Conservation (phyloP, 2,329 filamentous ascomycete species). For the Zymoseptoria tritici region DNA sequence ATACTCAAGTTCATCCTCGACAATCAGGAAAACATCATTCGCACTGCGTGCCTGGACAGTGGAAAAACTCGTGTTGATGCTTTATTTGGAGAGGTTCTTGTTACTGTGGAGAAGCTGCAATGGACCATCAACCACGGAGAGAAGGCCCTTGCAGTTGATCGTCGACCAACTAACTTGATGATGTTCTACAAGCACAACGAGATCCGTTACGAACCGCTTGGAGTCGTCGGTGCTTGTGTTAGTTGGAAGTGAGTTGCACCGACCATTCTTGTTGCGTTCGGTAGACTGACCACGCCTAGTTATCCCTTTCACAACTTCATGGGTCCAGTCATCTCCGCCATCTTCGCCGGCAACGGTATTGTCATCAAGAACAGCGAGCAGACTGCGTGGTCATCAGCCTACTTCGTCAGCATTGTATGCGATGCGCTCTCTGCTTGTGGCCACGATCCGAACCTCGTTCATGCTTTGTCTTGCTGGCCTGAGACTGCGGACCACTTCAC, state of each 20-base stretch:
- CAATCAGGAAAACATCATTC: conserved; percentile 80
- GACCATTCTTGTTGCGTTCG: not conserved
- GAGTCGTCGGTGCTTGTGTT: conserved; percentile 84
- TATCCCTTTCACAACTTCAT: conserved; percentile 80
- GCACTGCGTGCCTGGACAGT: conserved; percentile 79
- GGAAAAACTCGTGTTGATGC: conserved; percentile 96
- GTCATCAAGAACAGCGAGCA: conserved; percentile 92
- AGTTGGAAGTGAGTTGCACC: conserved; percentile 75
- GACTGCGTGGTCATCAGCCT: conserved; percentile 83
- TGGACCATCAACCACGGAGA: conserved; percentile 94
- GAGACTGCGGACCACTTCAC: conserved; percentile 73
- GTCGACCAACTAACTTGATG: conserved; percentile 77
- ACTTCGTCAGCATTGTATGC: conserved; percentile 72
- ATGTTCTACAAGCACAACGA: conserved; percentile 94
- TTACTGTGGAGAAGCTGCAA: conserved; percentile 85
- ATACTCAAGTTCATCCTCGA: conserved; percentile 78
- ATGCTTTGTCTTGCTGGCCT: conserved; percentile 83
- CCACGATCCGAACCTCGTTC: conserved; percentile 72
- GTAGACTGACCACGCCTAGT: conserved; percentile 9
- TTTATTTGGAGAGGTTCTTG: conserved; percentile 85
- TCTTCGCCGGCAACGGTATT: conserved; percentile 87
- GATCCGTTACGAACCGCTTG: conserved; percentile 84
- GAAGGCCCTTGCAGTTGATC: conserved; percentile 62
- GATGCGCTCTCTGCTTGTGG: conserved; percentile 76
- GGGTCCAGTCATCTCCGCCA: conserved; percentile 78